These are phyloP conservation scores for Fusarium tricinctum DNA, from an alignment of 2,329 filamentous ascomycete genomes.

Conservation along the genomic window DNA sequence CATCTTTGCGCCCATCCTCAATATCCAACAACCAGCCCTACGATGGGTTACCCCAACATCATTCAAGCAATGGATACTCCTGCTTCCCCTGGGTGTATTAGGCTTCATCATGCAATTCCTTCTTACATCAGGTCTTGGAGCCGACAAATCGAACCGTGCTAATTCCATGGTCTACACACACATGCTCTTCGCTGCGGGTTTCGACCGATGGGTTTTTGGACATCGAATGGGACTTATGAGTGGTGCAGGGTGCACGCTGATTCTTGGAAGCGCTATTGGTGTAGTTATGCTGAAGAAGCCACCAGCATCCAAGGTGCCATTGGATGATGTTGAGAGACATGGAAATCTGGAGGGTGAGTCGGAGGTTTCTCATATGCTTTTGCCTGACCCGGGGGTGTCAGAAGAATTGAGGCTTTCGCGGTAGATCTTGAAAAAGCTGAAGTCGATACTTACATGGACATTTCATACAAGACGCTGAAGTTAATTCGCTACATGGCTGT, in stretches of 20 bases:
- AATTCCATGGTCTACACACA: conserved; percentile 71
- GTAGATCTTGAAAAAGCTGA: conserved; percentile 15
- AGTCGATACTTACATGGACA: neutral
- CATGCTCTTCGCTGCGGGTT: conserved; percentile 68
- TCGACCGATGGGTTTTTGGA: conserved; percentile 67
- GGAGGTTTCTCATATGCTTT: conserved; percentile 60
- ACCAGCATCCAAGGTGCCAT: conserved; percentile 45
- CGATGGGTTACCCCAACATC: conserved; percentile 59
- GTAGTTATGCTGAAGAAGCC: conserved; percentile 62
- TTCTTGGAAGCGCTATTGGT: conserved; percentile 67
- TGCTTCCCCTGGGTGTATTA: conserved; percentile 77
- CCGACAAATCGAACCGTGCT: conserved; percentile 74
- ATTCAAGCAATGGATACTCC: conserved; percentile 72
- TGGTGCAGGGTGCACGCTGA: conserved; percentile 64
- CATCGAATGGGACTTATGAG: conserved; percentile 65
- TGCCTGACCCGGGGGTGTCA: conserved; percentile 49
- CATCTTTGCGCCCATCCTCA: conserved; percentile 61
- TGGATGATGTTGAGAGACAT: conserved; percentile 55
- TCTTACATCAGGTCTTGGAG: conserved; percentile 80
- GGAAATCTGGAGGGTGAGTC: conserved; percentile 49
- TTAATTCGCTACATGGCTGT: neutral
- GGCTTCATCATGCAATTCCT: conserved; percentile 90
- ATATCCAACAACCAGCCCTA: conserved; percentile 62
- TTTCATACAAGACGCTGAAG: neutral
- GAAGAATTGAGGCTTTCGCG: conserved; percentile 40